A percentile compares a stretch with the other conserved stretches of the same genome.
phyloP scores from a whole-genome alignment of 768 basidiomycete genomes.

The Boletus rex-veris region DNA sequence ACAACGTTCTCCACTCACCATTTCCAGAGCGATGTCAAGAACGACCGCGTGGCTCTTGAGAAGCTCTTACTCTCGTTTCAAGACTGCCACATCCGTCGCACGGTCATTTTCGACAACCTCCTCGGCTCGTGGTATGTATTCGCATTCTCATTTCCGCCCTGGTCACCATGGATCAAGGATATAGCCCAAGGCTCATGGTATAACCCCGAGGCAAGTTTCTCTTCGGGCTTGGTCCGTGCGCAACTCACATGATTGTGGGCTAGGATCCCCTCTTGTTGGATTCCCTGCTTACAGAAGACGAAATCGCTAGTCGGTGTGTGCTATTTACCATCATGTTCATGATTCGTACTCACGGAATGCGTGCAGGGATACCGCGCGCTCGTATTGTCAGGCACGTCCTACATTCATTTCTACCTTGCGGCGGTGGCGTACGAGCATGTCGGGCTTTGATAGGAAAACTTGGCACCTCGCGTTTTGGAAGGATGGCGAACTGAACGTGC shows the following conservation, averaged over 20 bases:
- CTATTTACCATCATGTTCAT: conserved; percentile 8
- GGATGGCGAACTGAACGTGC: conserved; percentile 86
- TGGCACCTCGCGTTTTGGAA: conserved; percentile 84
- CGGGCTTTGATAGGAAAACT: conserved; percentile 55
- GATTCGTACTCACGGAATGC: background rate
- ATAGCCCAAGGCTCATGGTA: conserved; percentile 22
- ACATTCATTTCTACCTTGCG: background rate
- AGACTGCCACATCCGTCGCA: conserved; percentile 6
- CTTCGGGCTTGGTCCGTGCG: background rate
- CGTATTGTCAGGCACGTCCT: conserved; percentile 69
- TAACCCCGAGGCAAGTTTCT: conserved; percentile 16
- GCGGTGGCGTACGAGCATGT: background rate
- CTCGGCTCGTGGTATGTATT: conserved; percentile 17
- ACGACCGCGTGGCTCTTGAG: conserved; percentile 1
- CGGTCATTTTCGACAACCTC: conserved; percentile 22
- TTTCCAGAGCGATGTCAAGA: background rate
- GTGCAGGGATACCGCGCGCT: conserved; percentile 71
- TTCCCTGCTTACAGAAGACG: conserved; percentile 82
- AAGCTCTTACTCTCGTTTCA: conserved; percentile 10
- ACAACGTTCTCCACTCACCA: background rate
- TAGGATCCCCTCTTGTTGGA: conserved; percentile 85
- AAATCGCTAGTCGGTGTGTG: conserved; percentile 76
- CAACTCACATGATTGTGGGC: conserved; percentile 2
- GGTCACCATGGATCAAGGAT: background rate
- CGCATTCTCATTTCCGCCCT: background rate